phyloP scores from a whole-genome alignment of 768 basidiomycete genomes.

The Boletus insuetus region DNA sequence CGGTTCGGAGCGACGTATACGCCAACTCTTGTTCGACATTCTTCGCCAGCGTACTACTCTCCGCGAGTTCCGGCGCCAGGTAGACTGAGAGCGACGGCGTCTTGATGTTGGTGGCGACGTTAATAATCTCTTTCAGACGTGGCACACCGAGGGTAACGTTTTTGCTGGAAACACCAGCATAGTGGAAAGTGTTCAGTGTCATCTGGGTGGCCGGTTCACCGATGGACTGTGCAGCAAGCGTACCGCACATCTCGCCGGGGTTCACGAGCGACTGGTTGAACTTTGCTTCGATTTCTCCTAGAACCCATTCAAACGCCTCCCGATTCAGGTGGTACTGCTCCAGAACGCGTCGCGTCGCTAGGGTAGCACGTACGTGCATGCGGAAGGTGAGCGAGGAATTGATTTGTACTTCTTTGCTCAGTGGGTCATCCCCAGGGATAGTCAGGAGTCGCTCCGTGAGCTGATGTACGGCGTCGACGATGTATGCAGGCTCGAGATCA shows the following conservation, averaged over 20 bases:
- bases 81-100: conserved; percentile 96
- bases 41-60: conserved; percentile 67
- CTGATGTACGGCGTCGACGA: conserved; percentile 74
- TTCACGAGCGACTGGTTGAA: conserved; percentile 92
- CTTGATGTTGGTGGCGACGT: conserved; percentile 98
- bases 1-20: conserved; percentile 89
- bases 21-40: conserved; percentile 91
- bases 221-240: conserved; percentile 95
- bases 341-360: conserved; percentile 83
- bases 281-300: conserved; percentile 92
- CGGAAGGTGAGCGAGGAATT: conserved; percentile 92
- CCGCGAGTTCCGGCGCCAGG: conserved; percentile 67
- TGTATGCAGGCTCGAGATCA: conserved; percentile 85
- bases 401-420: conserved; percentile 75
- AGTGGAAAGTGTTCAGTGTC: conserved; percentile 99
- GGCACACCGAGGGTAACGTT: conserved; percentile 99
- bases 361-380: conserved; percentile 88
- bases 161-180: conserved; percentile 99
- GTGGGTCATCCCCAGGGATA: conserved; percentile 78
- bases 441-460: conserved; percentile 78
- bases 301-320: conserved; percentile 97
- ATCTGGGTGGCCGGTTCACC: conserved; percentile 99
- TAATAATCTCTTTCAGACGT: conserved; percentile 98
- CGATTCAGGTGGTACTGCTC: conserved; percentile 85
- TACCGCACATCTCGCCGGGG: conserved; percentile 99